phyloP scores from a whole-genome alignment of 164 flowering plant genomes.

The Vitis labrusca region DNA sequence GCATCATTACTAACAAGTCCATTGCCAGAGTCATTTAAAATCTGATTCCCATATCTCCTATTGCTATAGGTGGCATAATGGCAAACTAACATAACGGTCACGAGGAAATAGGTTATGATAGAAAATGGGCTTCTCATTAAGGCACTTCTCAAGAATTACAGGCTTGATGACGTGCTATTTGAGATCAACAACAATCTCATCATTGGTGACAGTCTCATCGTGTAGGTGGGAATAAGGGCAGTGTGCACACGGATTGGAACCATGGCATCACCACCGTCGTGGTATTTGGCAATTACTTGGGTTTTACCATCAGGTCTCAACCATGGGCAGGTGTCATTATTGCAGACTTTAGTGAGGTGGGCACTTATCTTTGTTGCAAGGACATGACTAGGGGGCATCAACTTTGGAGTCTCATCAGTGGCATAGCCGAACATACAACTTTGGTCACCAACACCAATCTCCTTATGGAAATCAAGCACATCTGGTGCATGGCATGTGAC shows the following conservation, averaged over 20 bases:
- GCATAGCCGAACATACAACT: conserved; percentile 76
- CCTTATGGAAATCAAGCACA: conserved; percentile 22
- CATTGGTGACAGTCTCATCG: conserved; percentile 67
- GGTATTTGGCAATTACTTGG: too few relatives aligned
- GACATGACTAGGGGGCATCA: conserved; percentile 67
- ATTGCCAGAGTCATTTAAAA: too few relatives aligned
- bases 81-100: conserved; percentile 41
- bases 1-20: conserved; percentile 13
- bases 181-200: conserved; percentile 62
- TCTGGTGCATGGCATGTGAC: too few relatives aligned
- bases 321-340: conserved; percentile 68
- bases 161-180: conserved; percentile 71
- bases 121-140: conserved; percentile 68
- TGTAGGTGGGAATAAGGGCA: conserved; percentile 69
- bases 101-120: conserved; percentile 51
- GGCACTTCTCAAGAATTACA: conserved; percentile 55
- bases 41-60: too few relatives aligned
- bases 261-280: conserved; percentile 62
- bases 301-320: conserved; percentile 38
- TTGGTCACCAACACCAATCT: conserved; percentile 72
- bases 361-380: conserved; percentile 70
- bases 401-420: conserved; percentile 68
- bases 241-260: conserved; percentile 67
- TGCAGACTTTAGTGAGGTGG: conserved; percentile 60
- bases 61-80: too few relatives aligned